Evolutionary conservation across 805 yeast species (phyloP), one percentile per base, ranked within the genome.

Genomic region (Wickerhamia fluorescens): DNA sequence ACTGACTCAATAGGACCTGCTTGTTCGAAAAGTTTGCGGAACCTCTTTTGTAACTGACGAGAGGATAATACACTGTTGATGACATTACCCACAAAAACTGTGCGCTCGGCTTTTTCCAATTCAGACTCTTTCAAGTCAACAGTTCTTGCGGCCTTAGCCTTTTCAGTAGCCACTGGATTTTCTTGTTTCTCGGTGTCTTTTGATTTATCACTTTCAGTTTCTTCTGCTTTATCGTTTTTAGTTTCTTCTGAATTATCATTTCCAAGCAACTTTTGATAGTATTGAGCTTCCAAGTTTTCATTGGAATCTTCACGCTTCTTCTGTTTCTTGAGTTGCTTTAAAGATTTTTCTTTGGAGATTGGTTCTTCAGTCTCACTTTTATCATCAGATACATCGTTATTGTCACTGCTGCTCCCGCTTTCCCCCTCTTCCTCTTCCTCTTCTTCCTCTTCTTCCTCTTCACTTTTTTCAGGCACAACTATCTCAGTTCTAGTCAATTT

Each of bases 21-120:
- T 22, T 60, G 49, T 18, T 54, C 47, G 42, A 89, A 82, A n/a
- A 71, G 56, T 37, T 62, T 64, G 52, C 83, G 82, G 56, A 89
- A 79, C 30, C 62, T 53, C 46, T 77, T 82, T 47, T 73, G 73
- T 8, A 62, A 54, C 22, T 62, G 53, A 50, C 84, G 85, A 27
- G 74, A 69, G 2, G 80, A 68, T 38, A 87, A 73, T 6, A 78
- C 86, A 1, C 60, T 47, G 22, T 75, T 58, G 19, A 83, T 73
- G 9, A 89, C 72, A 52, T 92, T 92, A 24, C 96, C 97, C 7
- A 92, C 78, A 47, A 92, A 92, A 0, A 89, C 64, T 0, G 95
- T 86, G 42, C 79, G 70, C 40, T 81, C 85, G 5, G 95, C 94
- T 53, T 84, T 83, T 42, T 73, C 83, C 27, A 82, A 61, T 50